Evolutionary conservation across 192 early-diverging fungal species (phyloP).

Genomic region (Coemansia furcata): DNA sequence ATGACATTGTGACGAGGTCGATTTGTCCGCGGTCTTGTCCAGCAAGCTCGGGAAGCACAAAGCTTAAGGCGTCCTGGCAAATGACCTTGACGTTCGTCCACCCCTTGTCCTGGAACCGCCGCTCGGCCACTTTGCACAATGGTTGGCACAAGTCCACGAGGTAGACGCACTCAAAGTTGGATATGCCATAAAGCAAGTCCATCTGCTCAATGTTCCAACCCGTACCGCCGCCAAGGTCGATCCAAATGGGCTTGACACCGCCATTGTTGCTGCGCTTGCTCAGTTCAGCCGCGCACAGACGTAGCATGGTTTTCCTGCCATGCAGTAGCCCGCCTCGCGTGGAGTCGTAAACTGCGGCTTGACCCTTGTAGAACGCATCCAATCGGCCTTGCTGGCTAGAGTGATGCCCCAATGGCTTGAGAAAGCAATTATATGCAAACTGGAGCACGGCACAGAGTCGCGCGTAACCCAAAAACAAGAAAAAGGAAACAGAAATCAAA

Average conservation of each 20-base stretch:
- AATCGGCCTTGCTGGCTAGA: conserved; percentile 69
- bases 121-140: conserved; percentile 71
- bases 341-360: conserved; percentile 77
- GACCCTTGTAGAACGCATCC: conserved; percentile 78
- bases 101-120: conserved; percentile 70
- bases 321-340: conserved; percentile 70
- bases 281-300: conserved; percentile 77
- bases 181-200: conserved; percentile 70
- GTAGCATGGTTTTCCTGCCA: conserved; percentile 77
- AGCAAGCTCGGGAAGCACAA: conserved; percentile 59
- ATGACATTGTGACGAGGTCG: conserved; percentile 81
- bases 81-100: conserved; percentile 80
- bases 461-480: background rate
- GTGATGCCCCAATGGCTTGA: conserved; percentile 65
- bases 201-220: conserved; percentile 77
- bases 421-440: conserved; percentile 74
- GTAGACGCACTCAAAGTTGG: conserved; percentile 74
- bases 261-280: conserved; percentile 20
- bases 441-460: background rate
- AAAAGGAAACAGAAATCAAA: background rate
- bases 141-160: conserved; percentile 82
- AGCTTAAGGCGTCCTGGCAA: conserved; percentile 74
- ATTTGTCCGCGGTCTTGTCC: conserved; percentile 49
- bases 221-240: conserved; percentile 68
- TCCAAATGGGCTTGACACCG: conserved; percentile 52